phyloP scores from a whole-genome alignment of 768 basidiomycete genomes.

The Boletus edulis region DNA sequence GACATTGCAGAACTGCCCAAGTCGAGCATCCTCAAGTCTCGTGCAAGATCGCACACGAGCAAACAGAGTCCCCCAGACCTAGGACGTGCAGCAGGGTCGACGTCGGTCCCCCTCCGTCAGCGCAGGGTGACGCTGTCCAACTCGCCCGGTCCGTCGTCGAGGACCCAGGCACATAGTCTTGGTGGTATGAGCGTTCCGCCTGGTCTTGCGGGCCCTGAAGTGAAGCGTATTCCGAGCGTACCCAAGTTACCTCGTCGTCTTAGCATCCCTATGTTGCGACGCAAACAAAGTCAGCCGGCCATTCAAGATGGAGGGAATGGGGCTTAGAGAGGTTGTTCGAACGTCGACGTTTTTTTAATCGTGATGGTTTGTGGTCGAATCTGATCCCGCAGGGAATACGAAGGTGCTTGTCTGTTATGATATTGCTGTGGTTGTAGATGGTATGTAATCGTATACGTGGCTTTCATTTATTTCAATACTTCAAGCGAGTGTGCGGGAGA shows the following conservation, averaged over 20 bases:
- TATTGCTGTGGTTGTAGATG: not conserved
- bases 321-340: not conserved
- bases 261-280: conserved; percentile 29
- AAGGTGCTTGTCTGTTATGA: not conserved
- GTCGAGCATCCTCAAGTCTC: conserved; percentile 17
- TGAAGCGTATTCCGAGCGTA: conserved; percentile 17
- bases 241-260: conserved; percentile 27
- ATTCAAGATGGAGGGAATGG: not conserved
- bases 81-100: not conserved
- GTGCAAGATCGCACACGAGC: not conserved
- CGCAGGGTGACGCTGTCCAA: conserved; percentile 23
- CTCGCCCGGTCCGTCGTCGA: conserved; percentile 4
- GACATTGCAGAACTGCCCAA: conserved; percentile 8
- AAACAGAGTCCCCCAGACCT: conserved; percentile 4
- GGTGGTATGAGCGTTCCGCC: not conserved
- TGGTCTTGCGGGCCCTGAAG: not conserved
- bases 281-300: conserved; percentile 22
- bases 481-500: too few species aligned
- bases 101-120: conserved; percentile 4
- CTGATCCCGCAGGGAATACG: not conserved
- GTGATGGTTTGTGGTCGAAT: not conserved
- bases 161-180: not conserved
- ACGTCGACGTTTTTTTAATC: not conserved
- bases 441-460: too few species aligned
- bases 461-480: too few species aligned